These are phyloP conservation scores for Leptoxyphium fumago DNA, from an alignment of 2,329 filamentous ascomycete species.

Conservation along the genomic window DNA sequence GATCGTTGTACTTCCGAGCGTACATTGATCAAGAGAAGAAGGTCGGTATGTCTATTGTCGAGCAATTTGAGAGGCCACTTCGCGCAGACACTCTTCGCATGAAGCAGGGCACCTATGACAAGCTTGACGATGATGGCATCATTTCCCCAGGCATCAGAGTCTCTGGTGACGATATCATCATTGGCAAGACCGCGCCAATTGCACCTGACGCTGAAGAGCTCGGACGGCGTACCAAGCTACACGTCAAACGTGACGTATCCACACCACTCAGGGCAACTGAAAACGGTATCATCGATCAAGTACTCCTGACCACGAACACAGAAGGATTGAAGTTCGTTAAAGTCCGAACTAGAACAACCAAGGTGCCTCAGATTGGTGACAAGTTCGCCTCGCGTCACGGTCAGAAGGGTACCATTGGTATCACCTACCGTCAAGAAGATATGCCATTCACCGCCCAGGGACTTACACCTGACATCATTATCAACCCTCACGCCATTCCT, in stretches of 20 bases:
- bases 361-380: conserved; percentile 96
- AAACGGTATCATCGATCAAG: conserved; percentile 89
- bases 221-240: conserved; percentile 75
- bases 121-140: conserved; percentile 91
- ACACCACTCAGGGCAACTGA: conserved; percentile 91
- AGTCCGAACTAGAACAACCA: conserved; percentile 91
- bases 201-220: conserved; percentile 85
- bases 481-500: conserved; percentile 98
- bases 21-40: conserved; percentile 97
- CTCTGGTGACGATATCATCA: conserved; percentile 96
- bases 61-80: conserved; percentile 90
- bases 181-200: conserved; percentile 94
- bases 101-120: conserved; percentile 59
- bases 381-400: conserved; percentile 99
- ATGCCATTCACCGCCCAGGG: conserved; percentile 96
- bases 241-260: conserved; percentile 89
- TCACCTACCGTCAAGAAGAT: conserved; percentile 93
- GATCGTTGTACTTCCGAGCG: conserved; percentile 92
- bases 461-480: conserved; percentile 87
- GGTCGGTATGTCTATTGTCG: conserved; percentile 81
- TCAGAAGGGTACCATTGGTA: conserved; percentile 97
- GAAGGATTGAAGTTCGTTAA: conserved; percentile 95
- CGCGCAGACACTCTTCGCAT: conserved; percentile 75
- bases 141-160: conserved; percentile 88
- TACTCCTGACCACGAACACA: conserved; percentile 84